Conservation (phyloP, 148 eudicot genomes). For the Silene uniflora region DNA sequence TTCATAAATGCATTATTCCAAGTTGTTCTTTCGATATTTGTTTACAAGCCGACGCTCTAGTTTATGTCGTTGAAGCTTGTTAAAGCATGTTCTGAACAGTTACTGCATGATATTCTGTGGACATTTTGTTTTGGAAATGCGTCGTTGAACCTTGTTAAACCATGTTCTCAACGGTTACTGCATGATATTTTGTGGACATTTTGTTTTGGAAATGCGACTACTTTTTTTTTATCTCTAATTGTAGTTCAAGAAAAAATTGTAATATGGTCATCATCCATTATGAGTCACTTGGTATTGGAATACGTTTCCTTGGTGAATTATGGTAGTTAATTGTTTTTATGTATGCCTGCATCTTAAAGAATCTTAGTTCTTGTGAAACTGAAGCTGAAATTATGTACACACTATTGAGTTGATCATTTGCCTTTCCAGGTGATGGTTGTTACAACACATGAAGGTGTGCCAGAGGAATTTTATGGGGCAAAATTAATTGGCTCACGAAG, state of each 20-base stretch:
- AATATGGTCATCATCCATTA: too few species aligned
- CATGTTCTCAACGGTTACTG: background rate
- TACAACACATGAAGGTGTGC: conserved; percentile 98
- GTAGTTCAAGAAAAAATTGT: too few species aligned
- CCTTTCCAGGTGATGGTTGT: conserved; percentile 81
- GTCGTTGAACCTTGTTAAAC: too few species aligned
- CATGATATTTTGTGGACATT: too few species aligned
- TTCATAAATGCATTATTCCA: background rate
- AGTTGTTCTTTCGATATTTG: background rate
- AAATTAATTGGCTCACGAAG: conserved; percentile 85
- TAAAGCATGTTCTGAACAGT: background rate
- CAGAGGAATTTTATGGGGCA: conserved; percentile 94
- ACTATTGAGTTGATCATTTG: background rate
- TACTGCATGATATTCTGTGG: too few species aligned
- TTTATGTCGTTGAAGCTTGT: background rate
- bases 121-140: too few species aligned
- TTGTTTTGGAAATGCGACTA: too few species aligned
- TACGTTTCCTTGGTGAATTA: too few species aligned
- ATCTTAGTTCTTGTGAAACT: background rate
- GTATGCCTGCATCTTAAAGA: too few species aligned
- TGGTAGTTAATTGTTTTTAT: too few species aligned
- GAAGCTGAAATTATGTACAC: background rate
- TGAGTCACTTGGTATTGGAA: too few species aligned
- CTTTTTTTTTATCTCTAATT: too few species aligned
- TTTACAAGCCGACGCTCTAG: background rate